Percentiles rank a stretch among this genome's conserved stretches.
These are phyloP conservation scores for Bacidia gigantensis DNA, from an alignment of 495 filamentous ascomycete genomes.

Conservation along the genomic window DNA sequence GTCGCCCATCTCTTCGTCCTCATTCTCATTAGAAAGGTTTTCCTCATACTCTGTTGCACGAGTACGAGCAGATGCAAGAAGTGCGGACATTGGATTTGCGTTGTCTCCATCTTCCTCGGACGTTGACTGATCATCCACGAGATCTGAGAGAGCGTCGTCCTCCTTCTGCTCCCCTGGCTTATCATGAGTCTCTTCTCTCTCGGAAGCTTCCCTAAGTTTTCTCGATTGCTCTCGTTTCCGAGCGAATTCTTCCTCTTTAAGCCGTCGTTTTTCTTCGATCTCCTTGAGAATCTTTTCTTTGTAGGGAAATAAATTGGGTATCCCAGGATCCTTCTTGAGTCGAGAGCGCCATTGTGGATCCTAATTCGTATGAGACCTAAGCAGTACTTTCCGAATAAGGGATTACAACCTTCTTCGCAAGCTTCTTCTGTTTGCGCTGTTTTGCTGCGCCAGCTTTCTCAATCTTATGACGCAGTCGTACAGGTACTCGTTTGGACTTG, in stretches of 20 bases:
- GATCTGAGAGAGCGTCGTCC: conserved; percentile 30
- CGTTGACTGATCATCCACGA: conserved; percentile 38
- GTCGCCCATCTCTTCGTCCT: conserved; percentile 47
- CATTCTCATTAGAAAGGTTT: conserved; percentile 32
- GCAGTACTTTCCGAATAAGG: not conserved
- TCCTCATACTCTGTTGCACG: conserved; percentile 68
- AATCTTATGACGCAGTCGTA: conserved; percentile 87
- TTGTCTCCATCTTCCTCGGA: conserved; percentile 41
- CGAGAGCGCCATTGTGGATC: conserved; percentile 91
- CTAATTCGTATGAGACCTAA: conserved; percentile 22
- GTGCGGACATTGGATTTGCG: conserved; percentile 81
- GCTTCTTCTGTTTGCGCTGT: conserved; percentile 75
- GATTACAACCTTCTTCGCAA: conserved; percentile 56
- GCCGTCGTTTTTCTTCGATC: conserved; percentile 73
- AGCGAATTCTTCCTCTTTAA: conserved; percentile 66
- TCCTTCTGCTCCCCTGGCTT: conserved; percentile 8
- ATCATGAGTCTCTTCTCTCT: not conserved
- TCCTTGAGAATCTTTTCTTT: conserved; percentile 90
- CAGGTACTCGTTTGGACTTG: conserved; percentile 80
- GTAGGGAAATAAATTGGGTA: conserved; percentile 94
- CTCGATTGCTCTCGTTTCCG: conserved; percentile 59
- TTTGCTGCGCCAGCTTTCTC: conserved; percentile 85
- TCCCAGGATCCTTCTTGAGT: conserved; percentile 92
- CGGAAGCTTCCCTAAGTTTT: conserved; percentile 32
- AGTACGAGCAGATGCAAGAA: conserved; percentile 80